phyloP scores from a whole-genome alignment of 2,329 filamentous ascomycete species.

The Claviceps purpurea region DNA sequence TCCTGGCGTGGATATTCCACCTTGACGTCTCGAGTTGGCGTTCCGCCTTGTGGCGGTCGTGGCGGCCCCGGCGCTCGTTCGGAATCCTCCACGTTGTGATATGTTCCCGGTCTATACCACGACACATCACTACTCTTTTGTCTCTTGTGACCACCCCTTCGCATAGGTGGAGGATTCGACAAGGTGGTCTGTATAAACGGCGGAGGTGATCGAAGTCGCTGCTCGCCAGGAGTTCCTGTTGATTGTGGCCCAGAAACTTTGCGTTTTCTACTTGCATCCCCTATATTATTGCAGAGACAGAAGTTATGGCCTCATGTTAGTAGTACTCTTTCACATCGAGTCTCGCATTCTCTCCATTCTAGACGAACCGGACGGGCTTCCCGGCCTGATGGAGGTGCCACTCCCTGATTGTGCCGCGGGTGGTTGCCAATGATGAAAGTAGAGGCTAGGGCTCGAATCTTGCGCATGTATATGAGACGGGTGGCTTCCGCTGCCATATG shows the following conservation, averaged over 20 bases:
- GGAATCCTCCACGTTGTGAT: slow-evolving; percentile 10
- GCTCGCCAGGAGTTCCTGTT: slow-evolving; percentile 15
- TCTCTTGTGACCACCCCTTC: slow-evolving; percentile 18
- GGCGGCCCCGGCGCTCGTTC: slow-evolving; percentile 9
- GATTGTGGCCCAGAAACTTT: slow-evolving; percentile 46
- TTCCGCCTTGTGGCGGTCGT: not conserved
- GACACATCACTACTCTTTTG: slow-evolving; percentile 23
- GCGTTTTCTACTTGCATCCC: slow-evolving; percentile 73
- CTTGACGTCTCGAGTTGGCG: slow-evolving; percentile 9
- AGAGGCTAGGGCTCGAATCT: slow-evolving; percentile 61
- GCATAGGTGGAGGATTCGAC: slow-evolving; percentile 14
- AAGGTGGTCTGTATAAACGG: slow-evolving; percentile 16
- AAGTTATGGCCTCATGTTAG: slow-evolving; percentile 23
- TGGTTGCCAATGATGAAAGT: slow-evolving; percentile 89
- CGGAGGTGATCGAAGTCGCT: slow-evolving; percentile 21
- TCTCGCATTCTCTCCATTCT: slow-evolving; percentile 36
- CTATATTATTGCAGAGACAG: slow-evolving; percentile 25
- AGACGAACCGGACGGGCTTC: slow-evolving; percentile 63
- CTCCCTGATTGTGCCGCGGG: slow-evolving; percentile 49
- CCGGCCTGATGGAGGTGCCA: slow-evolving; percentile 49
- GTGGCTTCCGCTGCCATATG: slow-evolving; percentile 21
- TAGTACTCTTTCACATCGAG: slow-evolving; percentile 17
- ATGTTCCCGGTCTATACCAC: slow-evolving; percentile 18
- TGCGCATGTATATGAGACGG: slow-evolving; percentile 40
- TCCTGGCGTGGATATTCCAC: slow-evolving; percentile 11